Conservation (phyloP, 768 basidiomycete genomes). For the Kwoniella shandongensis region DNA sequence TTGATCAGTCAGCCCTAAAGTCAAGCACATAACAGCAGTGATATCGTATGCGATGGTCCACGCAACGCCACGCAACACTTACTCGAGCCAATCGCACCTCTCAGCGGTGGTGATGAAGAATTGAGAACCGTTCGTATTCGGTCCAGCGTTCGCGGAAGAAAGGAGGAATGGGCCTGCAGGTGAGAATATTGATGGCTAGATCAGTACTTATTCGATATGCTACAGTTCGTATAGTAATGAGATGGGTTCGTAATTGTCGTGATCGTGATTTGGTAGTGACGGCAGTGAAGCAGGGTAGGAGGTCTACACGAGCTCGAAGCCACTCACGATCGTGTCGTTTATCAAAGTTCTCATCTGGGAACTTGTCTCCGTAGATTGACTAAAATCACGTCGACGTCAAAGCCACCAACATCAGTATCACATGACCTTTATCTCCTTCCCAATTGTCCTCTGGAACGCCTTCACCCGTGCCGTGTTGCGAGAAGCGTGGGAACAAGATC, state of each 20-base stretch:
- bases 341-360: conserved; percentile 53
- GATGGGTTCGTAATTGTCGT: too few relatives aligned
- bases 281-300: not conserved
- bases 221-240: too few relatives aligned
- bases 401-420: too few relatives aligned
- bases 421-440: too few relatives aligned
- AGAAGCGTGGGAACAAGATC: too few relatives aligned
- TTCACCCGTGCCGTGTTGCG: too few relatives aligned
- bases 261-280: too few relatives aligned
- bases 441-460: too few relatives aligned
- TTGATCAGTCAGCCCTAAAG: too few relatives aligned
- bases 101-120: conserved; percentile 51
- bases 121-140: conserved; percentile 58
- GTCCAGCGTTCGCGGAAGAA: conserved; percentile 68
- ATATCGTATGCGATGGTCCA: not conserved
- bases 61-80: conserved; percentile 17
- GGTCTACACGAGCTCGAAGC: not conserved
- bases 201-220: not conserved
- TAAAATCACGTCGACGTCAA: too few relatives aligned
- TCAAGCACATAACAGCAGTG: too few relatives aligned
- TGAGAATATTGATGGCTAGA: not conserved
- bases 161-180: conserved; percentile 53
- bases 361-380: conserved; percentile 53
- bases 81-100: conserved; percentile 48
- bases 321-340: conserved; percentile 44